Evolutionary conservation across 495 filamentous ascomycete species (phyloP), one percentile per base, ranked within the genome.

Genomic region (Lasiosphaeria hispida): DNA sequence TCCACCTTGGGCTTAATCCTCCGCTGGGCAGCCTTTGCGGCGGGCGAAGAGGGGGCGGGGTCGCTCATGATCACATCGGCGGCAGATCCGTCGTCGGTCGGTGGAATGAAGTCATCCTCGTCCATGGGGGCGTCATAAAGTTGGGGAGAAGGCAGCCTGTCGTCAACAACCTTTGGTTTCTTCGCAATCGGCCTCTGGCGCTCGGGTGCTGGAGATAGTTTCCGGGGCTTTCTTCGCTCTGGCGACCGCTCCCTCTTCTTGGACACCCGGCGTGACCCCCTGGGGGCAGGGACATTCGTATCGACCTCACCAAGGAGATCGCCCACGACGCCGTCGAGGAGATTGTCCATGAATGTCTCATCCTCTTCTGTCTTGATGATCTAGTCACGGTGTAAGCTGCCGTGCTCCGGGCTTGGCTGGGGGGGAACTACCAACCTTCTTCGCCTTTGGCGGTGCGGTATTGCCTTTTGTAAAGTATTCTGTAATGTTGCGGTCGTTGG

Each of bases 401-500:
- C 4, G 7, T 41, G 40, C 14, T 30, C 11, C 10, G 6, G 13
- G 10, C 4, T 11, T 4, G 2, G 2, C 30, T 53, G 4, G 57
- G 58, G 48, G 36, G 53, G 17, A 18, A 50, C 18, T 36, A 67
- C 72, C 61, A 70, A 90, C 91, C 80, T 96, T 30, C 23, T 30
- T 98, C 1, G 88, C 81, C 69, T 94, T 96, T 18, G 85, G 80
- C 44, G 86, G 85, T 15, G 84, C 70, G 41, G 81, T 72, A 54
- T 83, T 80, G 41, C 89, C 88, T 60, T 85, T 87, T 65, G 82
- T 95, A 72, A 98, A 97, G 72, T 94, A 98, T 62, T 93, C 94
- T 63, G 86, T 87, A 64, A 98, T 97, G 63, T 90, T 87, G 57
- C 90, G 88, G 71, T 95, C 92, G 53, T 91, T 87, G 69, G 90